These are phyloP conservation scores for Tillandsia leiboldiana DNA, from an alignment of 176 grass and related monocot species.

Conservation along the genomic window DNA sequence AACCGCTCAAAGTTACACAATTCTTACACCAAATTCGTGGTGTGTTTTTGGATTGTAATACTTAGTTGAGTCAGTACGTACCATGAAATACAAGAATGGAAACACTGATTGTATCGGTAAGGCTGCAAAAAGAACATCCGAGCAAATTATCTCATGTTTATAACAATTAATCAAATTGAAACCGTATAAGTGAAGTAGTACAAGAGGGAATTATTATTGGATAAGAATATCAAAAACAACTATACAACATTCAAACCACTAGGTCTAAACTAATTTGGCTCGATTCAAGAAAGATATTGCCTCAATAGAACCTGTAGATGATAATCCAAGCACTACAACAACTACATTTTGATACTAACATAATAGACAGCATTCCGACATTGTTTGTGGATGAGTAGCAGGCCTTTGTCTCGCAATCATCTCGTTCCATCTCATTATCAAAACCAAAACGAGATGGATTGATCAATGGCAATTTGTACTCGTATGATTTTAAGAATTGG, in stretches of 20 bases:
- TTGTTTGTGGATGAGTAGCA: too few species aligned
- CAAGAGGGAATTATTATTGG: not conserved
- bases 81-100: constrained; percentile 68
- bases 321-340: too few species aligned
- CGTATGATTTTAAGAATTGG: too few species aligned
- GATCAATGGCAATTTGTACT: too few species aligned
- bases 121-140: constrained; percentile 26
- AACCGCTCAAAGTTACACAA: not conserved
- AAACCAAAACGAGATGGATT: too few species aligned
- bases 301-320: too few species aligned
- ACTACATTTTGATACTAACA: too few species aligned
- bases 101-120: constrained; percentile 41
- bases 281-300: too few species aligned
- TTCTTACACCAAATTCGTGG: not conserved
- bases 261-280: too few species aligned
- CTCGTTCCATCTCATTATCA: too few species aligned
- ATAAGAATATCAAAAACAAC: not conserved
- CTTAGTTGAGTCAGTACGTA: constrained; percentile 12
- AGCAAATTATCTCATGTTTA: not conserved
- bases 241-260: not conserved
- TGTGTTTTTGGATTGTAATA: not conserved
- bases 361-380: too few species aligned
- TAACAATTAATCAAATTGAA: not conserved
- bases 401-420: too few species aligned
- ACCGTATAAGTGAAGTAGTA: not conserved